phyloP scores from a whole-genome alignment of 2,329 filamentous ascomycete species.

The Calonectria henricotiae region DNA sequence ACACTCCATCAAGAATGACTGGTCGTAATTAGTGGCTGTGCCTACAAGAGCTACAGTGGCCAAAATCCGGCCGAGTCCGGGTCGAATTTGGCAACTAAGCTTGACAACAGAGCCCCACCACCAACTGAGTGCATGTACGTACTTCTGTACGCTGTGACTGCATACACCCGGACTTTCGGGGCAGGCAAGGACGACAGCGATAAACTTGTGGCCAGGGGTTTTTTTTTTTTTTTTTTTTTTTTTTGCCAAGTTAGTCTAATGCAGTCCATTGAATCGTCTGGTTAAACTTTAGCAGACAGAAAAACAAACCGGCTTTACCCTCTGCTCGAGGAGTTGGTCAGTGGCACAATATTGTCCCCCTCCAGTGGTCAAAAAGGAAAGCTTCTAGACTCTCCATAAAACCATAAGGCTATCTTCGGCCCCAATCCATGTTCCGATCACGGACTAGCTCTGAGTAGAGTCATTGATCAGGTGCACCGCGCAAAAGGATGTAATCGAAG shows the following conservation, averaged over 20 bases:
- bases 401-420: constrained; percentile 34
- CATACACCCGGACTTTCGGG: constrained; percentile 16
- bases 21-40: constrained; percentile 36
- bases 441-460: constrained; percentile 35
- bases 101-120: constrained; percentile 25
- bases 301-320: neutral
- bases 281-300: neutral
- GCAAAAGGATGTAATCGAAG: neutral
- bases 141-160: neutral
- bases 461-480: constrained; percentile 12
- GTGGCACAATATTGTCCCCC: constrained; percentile 14
- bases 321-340: constrained; percentile 13
- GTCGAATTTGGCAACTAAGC: constrained; percentile 33
- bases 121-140: constrained; percentile 17
- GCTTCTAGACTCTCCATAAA: constrained; percentile 39
- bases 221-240: neutral
- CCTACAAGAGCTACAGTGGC: constrained; percentile 37
- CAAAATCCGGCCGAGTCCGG: constrained; percentile 43
- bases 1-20: constrained; percentile 29
- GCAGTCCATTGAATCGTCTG: neutral
- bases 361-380: constrained; percentile 42
- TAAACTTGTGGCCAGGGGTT: neutral
- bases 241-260: neutral
- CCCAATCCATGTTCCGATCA: constrained; percentile 37
- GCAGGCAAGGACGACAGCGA: constrained; percentile 4